phyloP scores from a whole-genome alignment of 192 early-diverging fungal species.

The Coemansia asiatica region DNA sequence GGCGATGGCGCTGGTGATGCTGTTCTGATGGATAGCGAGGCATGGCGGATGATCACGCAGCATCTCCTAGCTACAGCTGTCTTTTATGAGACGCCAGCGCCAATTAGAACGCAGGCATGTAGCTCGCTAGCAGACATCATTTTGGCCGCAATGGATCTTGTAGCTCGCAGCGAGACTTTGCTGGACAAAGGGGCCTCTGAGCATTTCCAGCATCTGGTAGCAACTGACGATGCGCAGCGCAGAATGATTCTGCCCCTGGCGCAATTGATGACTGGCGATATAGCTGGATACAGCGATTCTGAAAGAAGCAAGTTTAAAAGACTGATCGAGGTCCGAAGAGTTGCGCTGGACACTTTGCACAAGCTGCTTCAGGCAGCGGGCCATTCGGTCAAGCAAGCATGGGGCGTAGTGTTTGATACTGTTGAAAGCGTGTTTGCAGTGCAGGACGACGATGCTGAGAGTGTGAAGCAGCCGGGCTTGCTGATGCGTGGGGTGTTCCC shows the following conservation, averaged over 20 bases:
- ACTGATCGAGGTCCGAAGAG: conserved; percentile 76
- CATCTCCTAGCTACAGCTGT: conserved; percentile 80
- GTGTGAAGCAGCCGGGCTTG: conserved; percentile 25
- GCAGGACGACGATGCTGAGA: conserved; percentile 6
- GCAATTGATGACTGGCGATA: conserved; percentile 56
- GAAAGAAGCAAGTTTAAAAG: conserved; percentile 19
- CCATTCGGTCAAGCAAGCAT: conserved; percentile 78
- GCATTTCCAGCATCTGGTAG: conserved; percentile 41
- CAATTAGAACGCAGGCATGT: conserved; percentile 77
- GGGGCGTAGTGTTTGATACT: conserved; percentile 90
- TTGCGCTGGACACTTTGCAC: conserved; percentile 85
- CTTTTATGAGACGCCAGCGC: conserved; percentile 48
- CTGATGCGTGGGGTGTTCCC: conserved; percentile 85
- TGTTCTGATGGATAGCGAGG: conserved; percentile 26
- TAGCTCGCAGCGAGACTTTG: conserved; percentile 47
- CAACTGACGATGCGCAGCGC: conserved; percentile 66
- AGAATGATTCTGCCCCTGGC: conserved; percentile 64
- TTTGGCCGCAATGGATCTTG: conserved; percentile 67
- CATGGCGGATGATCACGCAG: conserved; percentile 57
- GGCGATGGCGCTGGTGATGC: conserved; percentile 26
- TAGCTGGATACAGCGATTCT: not conserved
- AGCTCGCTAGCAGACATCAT: conserved; percentile 75
- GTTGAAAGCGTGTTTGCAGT: conserved; percentile 51
- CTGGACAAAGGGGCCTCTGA: not conserved
- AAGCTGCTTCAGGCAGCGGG: conserved; percentile 89